A percentile compares a stretch with the other conserved stretches of the same genome.
Evolutionary conservation across 202 grass and related monocot species (phyloP).

Genomic region (Setaria italica): DNA sequence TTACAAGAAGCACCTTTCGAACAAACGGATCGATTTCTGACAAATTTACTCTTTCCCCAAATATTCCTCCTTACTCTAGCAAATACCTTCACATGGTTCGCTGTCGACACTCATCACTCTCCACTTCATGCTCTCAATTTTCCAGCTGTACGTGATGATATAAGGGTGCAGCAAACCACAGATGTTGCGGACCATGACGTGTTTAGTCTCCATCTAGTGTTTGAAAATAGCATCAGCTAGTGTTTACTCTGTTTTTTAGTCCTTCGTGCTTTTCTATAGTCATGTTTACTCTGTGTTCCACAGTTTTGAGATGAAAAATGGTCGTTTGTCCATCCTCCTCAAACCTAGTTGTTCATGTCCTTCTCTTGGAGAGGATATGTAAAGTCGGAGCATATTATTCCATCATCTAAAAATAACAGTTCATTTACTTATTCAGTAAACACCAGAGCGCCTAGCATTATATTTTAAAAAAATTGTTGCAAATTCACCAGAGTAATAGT

Average conservation of each 20-base stretch:
- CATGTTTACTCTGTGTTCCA: neutral
- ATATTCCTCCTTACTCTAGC: too few relatives aligned
- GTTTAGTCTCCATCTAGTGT: neutral
- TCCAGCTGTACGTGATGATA: neutral
- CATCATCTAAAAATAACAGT: too few relatives aligned
- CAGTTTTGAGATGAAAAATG: neutral
- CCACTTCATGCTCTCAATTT: neutral
- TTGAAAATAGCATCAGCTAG: neutral
- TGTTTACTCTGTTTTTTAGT: neutral
- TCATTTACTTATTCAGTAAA: neutral
- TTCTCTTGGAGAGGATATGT: too few relatives aligned
- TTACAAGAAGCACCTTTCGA: too few relatives aligned
- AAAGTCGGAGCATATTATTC: too few relatives aligned
- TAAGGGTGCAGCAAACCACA: neutral
- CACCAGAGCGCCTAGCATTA: neutral
- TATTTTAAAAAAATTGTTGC: neutral
- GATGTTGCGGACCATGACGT: neutral
- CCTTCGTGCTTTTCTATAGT: neutral
- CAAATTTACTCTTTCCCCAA: neutral
- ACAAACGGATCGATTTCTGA: neutral
- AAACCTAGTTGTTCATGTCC: neutral
- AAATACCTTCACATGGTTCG: neutral
- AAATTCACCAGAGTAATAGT: neutral
- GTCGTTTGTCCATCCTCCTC: neutral
- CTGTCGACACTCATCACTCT: neutral